Evolutionary conservation across 2,329 filamentous ascomycete species (phyloP).

Genomic region (Claviceps pazoutovae): DNA sequence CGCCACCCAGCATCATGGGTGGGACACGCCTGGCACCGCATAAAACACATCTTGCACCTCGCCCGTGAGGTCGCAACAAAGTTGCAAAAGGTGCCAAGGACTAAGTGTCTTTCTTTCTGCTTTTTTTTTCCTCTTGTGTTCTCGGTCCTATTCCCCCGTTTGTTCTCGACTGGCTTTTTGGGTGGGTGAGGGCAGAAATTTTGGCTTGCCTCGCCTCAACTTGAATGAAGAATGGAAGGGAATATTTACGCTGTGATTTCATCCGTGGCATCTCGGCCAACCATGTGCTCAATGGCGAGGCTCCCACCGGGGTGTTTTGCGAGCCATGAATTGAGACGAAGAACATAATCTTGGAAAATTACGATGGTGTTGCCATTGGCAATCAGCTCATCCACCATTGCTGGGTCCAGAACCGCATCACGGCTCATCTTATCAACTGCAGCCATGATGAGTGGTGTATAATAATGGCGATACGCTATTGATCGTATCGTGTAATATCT

Average conservation of each 20-base stretch:
- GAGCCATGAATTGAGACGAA: constrained; percentile 45
- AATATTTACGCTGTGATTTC: constrained; percentile 21
- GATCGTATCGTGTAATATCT: neutral
- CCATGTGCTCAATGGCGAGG: constrained; percentile 43
- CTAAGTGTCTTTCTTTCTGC: neutral
- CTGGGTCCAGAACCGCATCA: constrained; percentile 28
- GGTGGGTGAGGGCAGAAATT: neutral
- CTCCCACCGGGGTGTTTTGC: constrained; percentile 43
- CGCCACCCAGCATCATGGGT: neutral
- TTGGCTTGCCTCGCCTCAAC: neutral
- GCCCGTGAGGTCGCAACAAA: neutral
- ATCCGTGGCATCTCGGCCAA: constrained; percentile 23
- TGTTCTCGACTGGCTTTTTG: neutral
- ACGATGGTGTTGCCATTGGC: constrained; percentile 41
- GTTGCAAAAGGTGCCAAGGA: neutral
- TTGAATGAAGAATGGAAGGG: neutral
- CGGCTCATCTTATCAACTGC: constrained; percentile 20
- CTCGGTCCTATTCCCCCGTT: neutral
- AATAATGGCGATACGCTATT: neutral
- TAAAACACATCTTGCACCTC: neutral
- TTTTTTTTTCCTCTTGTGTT: neutral
- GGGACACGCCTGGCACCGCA: neutral
- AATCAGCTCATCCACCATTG: constrained; percentile 36
- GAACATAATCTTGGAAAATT: constrained; percentile 38
- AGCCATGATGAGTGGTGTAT: neutral